Evolutionary conservation across 345 rosid genomes (phyloP), one percentile per base, ranked within the genome.

Genomic region (Sonneratia alba): DNA sequence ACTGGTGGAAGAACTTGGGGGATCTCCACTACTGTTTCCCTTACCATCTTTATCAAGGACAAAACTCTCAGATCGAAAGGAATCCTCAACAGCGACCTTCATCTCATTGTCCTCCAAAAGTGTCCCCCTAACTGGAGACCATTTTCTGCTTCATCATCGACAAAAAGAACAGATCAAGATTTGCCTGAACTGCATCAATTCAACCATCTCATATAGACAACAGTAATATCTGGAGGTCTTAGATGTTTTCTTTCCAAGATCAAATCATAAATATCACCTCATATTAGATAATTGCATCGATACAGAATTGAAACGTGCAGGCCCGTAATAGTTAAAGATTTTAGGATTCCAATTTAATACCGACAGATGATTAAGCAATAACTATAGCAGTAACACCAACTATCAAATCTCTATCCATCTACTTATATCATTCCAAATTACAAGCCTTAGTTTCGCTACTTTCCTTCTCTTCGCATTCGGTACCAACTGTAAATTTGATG

Each of bases 51-150:
- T 66, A 9, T 67, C 78, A 40, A 82, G 78, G 47, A 82, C 72
- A 67, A 73, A 78, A 22, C 82, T 85, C 0, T 62, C 13, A 34
- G 95, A 75, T 73, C n/a, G 77, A 77, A 89, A 88, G 7, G 92
- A 81, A 59, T 90, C 90, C 74, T 91, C 93, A 12, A 87, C 86
- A 3, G 67, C 87, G 36, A 92, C 89, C 76, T 86, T 80, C 79
- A 88, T 85, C 61, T 94, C 96, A n/a, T 85, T 75, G 55, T 91
- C 96, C 79, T 85, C 85, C 78, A 91, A 70, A 74, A 87, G 73
- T 11, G 91, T 76, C 4, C 91, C 96, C 76, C 75, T 82, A 19
- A 90, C 83, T 48, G 72, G 78, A 77, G 37, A 73, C 67, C 18
- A 71, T 72, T 81, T 91, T 80, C 90, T 86, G 67, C 19, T 66